phyloP scores from a whole-genome alignment of 2,329 filamentous ascomycete genomes.

The Neonectria hederae region DNA sequence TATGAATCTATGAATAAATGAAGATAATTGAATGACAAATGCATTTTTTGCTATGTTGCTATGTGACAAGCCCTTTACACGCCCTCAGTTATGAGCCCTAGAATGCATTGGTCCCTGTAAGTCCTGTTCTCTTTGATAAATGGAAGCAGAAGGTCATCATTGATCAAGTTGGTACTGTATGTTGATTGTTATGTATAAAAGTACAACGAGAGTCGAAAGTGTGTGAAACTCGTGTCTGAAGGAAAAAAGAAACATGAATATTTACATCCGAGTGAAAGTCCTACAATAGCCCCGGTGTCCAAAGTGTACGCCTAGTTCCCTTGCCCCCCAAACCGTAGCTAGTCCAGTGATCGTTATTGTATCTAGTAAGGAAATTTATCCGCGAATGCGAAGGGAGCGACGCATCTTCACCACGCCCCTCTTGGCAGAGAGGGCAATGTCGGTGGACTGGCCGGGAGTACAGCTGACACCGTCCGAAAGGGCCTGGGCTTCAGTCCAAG shows the following conservation, averaged over 20 bases:
- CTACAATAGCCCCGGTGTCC: neutral
- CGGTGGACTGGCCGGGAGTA: slow-evolving; percentile 50
- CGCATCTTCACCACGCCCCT: slow-evolving; percentile 38
- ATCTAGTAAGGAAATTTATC: neutral
- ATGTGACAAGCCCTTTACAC: too few relatives aligned
- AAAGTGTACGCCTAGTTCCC: neutral
- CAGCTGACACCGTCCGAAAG: slow-evolving; percentile 60
- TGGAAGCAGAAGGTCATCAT: neutral
- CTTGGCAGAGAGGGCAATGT: slow-evolving; percentile 48
- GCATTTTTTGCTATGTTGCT: neutral
- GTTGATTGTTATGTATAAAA: slow-evolving; percentile 2
- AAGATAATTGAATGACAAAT: neutral
- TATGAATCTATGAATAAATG: neutral
- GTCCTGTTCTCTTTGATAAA: too few relatives aligned
- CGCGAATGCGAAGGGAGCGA: slow-evolving; percentile 38
- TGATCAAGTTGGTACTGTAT: neutral
- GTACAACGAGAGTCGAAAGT: neutral
- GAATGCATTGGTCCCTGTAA: too few relatives aligned
- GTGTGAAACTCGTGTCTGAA: neutral
- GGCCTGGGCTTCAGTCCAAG: slow-evolving; percentile 55
- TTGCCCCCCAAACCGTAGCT: neutral
- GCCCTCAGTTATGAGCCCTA: too few relatives aligned
- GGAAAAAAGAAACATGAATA: neutral
- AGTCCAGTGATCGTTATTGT: neutral
- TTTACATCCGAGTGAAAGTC: slow-evolving; percentile 11